A percentile compares a stretch with the other conserved stretches of the same genome.
These are phyloP conservation scores for Dalbergia oliveri DNA, from an alignment of 306 rosid genomes.

Conservation along the genomic window DNA sequence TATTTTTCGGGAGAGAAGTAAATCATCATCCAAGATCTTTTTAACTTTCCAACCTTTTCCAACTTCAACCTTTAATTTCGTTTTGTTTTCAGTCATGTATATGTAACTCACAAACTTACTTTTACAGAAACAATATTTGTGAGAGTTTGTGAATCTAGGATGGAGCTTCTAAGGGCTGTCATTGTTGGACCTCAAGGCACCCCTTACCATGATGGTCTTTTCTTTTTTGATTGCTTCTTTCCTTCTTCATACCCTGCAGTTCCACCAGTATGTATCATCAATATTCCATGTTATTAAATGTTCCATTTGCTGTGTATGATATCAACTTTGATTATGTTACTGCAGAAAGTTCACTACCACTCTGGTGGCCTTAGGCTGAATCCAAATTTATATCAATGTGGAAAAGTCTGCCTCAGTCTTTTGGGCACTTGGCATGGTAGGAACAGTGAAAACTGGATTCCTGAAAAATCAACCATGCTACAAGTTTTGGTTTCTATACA, in stretches of 20 bases:
- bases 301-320: constrained; percentile 39
- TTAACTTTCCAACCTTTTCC: constrained; percentile 9
- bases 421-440: constrained; percentile 82
- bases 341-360: constrained; percentile 79
- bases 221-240: constrained; percentile 81
- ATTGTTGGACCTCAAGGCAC: constrained; percentile 84
- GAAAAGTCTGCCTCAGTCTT: constrained; percentile 90
- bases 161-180: constrained; percentile 84
- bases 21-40: constrained; percentile 13
- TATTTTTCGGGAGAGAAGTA: neutral
- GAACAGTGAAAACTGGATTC: constrained; percentile 72
- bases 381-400: constrained; percentile 78
- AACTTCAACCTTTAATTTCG: constrained; percentile 17
- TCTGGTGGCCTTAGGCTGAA: constrained; percentile 88
- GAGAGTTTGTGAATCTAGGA: constrained; percentile 73
- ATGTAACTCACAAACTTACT: constrained; percentile 40
- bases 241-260: constrained; percentile 63
- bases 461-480: constrained; percentile 81
- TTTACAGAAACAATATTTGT: constrained; percentile 77
- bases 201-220: constrained; percentile 89
- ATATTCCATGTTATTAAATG: constrained; percentile 13
- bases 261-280: constrained; percentile 75
- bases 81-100: constrained; percentile 38
- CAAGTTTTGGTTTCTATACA: constrained; percentile 90
- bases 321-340: constrained; percentile 38